Evolutionary conservation across 495 filamentous ascomycete genomes (phyloP).

Genomic region (Trichoderma gamsii): DNA sequence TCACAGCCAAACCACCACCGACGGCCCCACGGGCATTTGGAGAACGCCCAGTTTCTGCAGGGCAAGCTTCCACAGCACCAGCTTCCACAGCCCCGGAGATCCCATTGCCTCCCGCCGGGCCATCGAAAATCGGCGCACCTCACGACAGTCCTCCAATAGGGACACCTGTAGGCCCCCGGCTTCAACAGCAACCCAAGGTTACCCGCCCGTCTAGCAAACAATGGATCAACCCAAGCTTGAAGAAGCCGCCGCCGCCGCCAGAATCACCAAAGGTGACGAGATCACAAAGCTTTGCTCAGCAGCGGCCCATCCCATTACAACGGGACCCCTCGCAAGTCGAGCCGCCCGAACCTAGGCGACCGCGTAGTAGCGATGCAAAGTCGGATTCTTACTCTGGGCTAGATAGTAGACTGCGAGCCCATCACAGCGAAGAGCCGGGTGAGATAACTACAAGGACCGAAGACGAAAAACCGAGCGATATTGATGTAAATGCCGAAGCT

Average conservation of each 20-base stretch:
- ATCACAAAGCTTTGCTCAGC: slow-evolving; percentile 38
- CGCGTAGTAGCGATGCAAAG: slow-evolving; percentile 43
- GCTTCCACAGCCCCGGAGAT: slow-evolving; percentile 22
- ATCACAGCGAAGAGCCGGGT: slow-evolving; percentile 30
- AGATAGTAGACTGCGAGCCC: slow-evolving; percentile 30
- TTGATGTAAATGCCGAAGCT: slow-evolving; percentile 17
- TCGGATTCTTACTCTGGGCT: slow-evolving; percentile 26
- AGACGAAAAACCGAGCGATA: slow-evolving; percentile 22
- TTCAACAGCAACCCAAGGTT: slow-evolving; percentile 38
- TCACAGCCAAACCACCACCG: slow-evolving; percentile 35
- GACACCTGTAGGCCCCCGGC: slow-evolving; percentile 51
- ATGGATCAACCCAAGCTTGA: slow-evolving; percentile 54
- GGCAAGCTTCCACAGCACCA: slow-evolving; percentile 19
- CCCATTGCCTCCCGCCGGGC: slow-evolving; percentile 36
- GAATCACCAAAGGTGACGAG: slow-evolving; percentile 40
- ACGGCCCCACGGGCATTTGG: slow-evolving; percentile 46
- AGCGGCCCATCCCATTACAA: slow-evolving; percentile 35
- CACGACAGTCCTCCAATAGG: slow-evolving; percentile 47
- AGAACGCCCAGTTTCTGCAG: slow-evolving; percentile 38
- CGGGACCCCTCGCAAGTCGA: slow-evolving; percentile 38
- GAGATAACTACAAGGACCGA: slow-evolving; percentile 25
- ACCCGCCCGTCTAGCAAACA: slow-evolving; percentile 47
- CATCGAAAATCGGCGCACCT: slow-evolving; percentile 44
- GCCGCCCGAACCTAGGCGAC: slow-evolving; percentile 28
- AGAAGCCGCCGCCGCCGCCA: slow-evolving; percentile 33